Base-by-base conservation (phyloP, 306 rosid species). In the Carpinus viminea region DNA sequence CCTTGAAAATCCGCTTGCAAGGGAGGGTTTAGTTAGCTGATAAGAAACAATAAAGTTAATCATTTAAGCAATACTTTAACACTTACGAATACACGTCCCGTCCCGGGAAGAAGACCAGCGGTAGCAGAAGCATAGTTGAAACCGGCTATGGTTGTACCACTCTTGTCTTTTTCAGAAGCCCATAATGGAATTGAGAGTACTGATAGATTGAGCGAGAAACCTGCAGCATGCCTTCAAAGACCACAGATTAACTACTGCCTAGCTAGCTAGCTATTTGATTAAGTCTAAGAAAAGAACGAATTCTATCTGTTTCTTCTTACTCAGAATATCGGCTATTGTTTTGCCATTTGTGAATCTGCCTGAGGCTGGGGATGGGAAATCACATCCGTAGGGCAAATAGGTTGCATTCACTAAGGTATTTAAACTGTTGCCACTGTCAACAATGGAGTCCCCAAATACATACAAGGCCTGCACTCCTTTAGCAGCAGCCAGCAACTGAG, bases 291-390 rank as follows among this genome's bases (percentile, higher is more conserved):
- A 13, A 34, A 26, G 15, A 34, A 26, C 45, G 34, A 12, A 12
- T 26, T 64, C 43, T 26, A 18, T 61, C 0, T 26, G 4, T 64
- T 65, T 65, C 41, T 28, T 65, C 45, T 36, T 65, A 34, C 70
- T 47, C 24, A 34, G 9, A 7, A 34, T 11, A 65, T 65, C 70
- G 4, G 46, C 18, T 4, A 65, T 12, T 26, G 70, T 65, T 21
- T 65, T 3, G 7, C 70, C 70, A 65, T 65, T 65, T 28, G 70
- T 26, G 41, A 65, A 65, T 65, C 70, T 34, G n/a, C 70, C 70
- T 26, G 46, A 65, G 46, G 70, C 46, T 0, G 9, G 12, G 41
- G 7, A 2, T 11, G 45, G 46, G 10, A 65, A 26, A 4, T 65
- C 70, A 65, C 10, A 65, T 36, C 46, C 46, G 12, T 65, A 65